Base-by-base conservation (phyloP, 1,139 yeast species). In the Geotrichum histeridarum region DNA sequence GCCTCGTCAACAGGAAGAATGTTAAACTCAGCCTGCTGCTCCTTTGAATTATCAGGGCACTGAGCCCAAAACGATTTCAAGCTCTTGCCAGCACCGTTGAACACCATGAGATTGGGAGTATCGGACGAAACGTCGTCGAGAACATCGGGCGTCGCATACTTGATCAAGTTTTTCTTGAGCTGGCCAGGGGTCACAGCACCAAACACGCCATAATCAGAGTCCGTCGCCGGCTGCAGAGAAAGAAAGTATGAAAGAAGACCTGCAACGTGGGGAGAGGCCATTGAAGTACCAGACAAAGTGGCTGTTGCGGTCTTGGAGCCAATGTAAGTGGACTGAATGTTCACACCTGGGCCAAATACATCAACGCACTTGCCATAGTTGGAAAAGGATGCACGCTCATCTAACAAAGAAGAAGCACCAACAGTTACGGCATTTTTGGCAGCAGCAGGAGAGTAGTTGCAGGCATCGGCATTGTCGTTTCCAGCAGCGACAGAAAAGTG, bases 201-300 rank as follows among this genome's bases (percentile, higher is more conserved):
- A 51, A 80, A 76, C 60, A 79, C 75, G 68, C 78, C 79, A 67
- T 76, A 88, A 70, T 83, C 87, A 47, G 96, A 89, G 59, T 80
- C 85, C 33, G 86, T 72, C 53, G 82, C 86, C 63, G 99, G 99
- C 74, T 88, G 94, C 71, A 93, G 82, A 22, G 97, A 88, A 65
- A 93, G 77, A 75, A 82, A 91, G 80, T 93, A 93, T 4, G 97
- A 70, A 58, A 74, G 65, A 70, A 93, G 79, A 63, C 99, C 99
- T 59, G 90, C 86, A 70, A 93, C 86, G 70, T 93, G 98, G 53
- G 99, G 99, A 47, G 98, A 88, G 37, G 99, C 99, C 99, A 93
- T 93, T 18, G 99, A 93, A 18, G 99, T 93, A 74, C 99, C 99
- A 42, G 97, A 89, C 73, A 93, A 79, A 52, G 93, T 83, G 58